A percentile compares a stretch with the other conserved stretches of the same genome.
These are phyloP conservation scores for Platanus orientalis DNA, from an alignment of 164 flowering plant genomes.

Conservation along the genomic window DNA sequence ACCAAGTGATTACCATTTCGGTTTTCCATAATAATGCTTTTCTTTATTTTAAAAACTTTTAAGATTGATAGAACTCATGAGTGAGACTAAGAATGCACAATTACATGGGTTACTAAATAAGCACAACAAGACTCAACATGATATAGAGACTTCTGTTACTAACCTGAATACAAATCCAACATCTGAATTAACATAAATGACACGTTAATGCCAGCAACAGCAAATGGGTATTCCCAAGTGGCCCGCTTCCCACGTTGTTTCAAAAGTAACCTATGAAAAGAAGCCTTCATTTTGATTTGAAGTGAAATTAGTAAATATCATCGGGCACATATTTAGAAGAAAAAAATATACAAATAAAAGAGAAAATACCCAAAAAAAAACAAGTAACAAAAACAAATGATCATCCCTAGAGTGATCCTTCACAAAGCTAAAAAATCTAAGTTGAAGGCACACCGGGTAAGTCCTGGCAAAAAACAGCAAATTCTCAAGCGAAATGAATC, in stretches of 20 bases:
- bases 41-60: background rate
- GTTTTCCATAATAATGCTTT: background rate
- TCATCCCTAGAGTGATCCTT: background rate
- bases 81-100: background rate
- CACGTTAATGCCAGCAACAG: constrained; percentile 96
- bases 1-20: too few species aligned
- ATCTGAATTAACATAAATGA: constrained; percentile 91
- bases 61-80: background rate
- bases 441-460: constrained; percentile 60
- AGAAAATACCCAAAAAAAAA: background rate
- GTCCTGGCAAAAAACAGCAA: constrained; percentile 76
- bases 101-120: background rate
- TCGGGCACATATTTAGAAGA: background rate
- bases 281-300: constrained; percentile 71
- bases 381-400: background rate
- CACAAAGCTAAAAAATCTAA: background rate
- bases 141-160: constrained; percentile 5
- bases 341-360: background rate
- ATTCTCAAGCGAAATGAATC: constrained; percentile 89
- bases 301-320: constrained; percentile 38
- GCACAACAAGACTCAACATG: background rate
- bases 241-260: constrained; percentile 82
- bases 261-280: constrained; percentile 82
- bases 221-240: constrained; percentile 97
- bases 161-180: constrained; percentile 86